Evolutionary conservation across 2,329 filamentous ascomycete species (phyloP), one percentile per base, ranked within the genome.

Genomic region (Aspergillus oerlinghausenensis): DNA sequence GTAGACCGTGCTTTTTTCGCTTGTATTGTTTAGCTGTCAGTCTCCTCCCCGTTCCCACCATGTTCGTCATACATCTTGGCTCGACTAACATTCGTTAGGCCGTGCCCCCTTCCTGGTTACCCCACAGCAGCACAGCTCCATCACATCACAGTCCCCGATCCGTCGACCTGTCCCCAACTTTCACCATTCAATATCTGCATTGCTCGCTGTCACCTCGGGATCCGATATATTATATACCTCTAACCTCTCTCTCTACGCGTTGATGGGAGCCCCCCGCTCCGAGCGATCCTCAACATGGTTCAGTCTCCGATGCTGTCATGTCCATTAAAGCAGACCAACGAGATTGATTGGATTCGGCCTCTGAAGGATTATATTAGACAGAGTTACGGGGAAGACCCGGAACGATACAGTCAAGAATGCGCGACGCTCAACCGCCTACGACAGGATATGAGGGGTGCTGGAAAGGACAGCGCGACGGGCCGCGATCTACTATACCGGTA

Each of bases 361-460:
- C 82, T 99, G 65, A 97, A 97, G 80, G 81, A 83, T 63, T 97
- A 97, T 79, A 99, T 99, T 68, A 85, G 92, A 64, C 84, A 92
- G 66, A 95, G 89, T 25, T 97, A 99, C 73, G 92, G 92, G 73
- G 94, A 99, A 76, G 93, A 97, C 72, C 93, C 94, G 28, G 94
- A 99, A 74, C 86, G 91, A 66, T 99, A 99, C 79, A 85, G 87
- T 53, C 92, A 97, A 75, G 94, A 99, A 82, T 97, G 94, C 79
- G 87, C 86, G 45, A 96, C 92, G 40, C 85, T 99, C 74, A 96
- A 97, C 78, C 87, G 94, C 48, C 80, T 99, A 76, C 87, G 94
- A 67, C 95, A 99, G 84, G 95, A 99, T 72, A 97, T 99, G 90
- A 86, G 95, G 71, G 94, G 95, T 35, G 94, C 94, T 32, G 93